Base-by-base conservation (phyloP, 441 rosid species). In the Melastoma candidum region DNA sequence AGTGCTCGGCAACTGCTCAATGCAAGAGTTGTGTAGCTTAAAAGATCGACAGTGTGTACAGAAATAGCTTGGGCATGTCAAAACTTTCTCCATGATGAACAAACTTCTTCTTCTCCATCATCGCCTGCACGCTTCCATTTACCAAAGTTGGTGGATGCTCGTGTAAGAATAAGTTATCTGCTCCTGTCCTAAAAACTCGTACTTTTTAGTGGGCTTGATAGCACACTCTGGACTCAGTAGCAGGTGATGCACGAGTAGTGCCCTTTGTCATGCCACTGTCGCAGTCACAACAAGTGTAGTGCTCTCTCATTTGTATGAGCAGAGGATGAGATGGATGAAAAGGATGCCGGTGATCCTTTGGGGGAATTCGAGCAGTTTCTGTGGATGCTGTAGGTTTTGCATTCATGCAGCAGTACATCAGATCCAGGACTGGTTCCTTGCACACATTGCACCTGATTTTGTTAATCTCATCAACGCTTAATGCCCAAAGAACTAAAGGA, bases 291-390 rank as follows among this genome's bases (percentile, higher is more conserved):
- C 56, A 59, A 13, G 56, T 44, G 0, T 59, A 26, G 14, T 2
- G 14, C 24, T 4, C 2, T 5, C 47, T 7, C 44, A 26, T 50
- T 49, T 26, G 48, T 11, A 49, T 32, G 12, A 44, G 55, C 44
- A 59, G 63, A 22, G 44, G 56, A 46, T 51, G 63, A 26, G 27
- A 51, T 12, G 50, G 63, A 47, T 58, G 39, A n/a, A 58, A 58
- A 1, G 26, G 61, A 22, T 48, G 53, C 5, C 14, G 12, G 46
- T 57, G 53, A 48, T 57, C 24, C 4, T 32, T 14, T 0, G 7
- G 45, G 55, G 55, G n/a, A 43, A 49, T 6, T 48, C 12, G 29
- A 48, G 26, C 49, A 45, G 29, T 44, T 49, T 11, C 27, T 50
- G 41, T 58, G 44, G 46, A 49, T 46, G 32, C 27, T 7, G 54